Percentiles rank a stretch among this genome's conserved stretches.
Evolutionary conservation across 2,329 filamentous ascomycete genomes (phyloP).

Genomic region (Elsinoe ampelina): DNA sequence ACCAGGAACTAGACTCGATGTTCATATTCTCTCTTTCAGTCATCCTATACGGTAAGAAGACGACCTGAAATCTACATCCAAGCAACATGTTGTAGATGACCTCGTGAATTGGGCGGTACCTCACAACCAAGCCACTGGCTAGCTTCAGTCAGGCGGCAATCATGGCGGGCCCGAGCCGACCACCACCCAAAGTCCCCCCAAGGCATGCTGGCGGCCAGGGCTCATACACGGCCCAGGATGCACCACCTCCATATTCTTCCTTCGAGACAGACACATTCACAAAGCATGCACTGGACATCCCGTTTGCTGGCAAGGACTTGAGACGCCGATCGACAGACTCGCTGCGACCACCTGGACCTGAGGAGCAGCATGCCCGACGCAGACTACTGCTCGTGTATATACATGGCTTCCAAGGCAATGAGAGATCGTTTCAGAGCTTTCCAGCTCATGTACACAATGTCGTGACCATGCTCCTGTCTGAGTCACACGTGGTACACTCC

Average conservation of each 20-base stretch:
- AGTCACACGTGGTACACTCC: conserved; percentile 73
- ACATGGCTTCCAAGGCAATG: conserved; percentile 83
- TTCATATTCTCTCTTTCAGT: no score
- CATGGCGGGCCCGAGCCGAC: conserved; percentile 16
- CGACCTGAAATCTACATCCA: no score
- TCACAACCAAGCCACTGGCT: no score
- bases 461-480: conserved; percentile 55
- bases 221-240: conserved; percentile 12
- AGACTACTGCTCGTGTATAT: conserved; percentile 71
- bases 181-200: conserved; percentile 14
- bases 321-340: conserved; percentile 40
- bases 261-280: not conserved
- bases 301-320: conserved; percentile 27
- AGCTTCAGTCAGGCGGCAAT: not conserved
- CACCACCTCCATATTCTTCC: conserved; percentile 15
- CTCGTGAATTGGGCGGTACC: no score
- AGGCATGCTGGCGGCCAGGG: not conserved
- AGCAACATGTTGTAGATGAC: no score
- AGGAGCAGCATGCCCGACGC: conserved; percentile 31
- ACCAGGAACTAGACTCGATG: no score
- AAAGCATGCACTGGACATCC: conserved; percentile 17
- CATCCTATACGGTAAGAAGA: no score
- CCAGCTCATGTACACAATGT: conserved; percentile 77
- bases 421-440: conserved; percentile 79
- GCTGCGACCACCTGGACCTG: conserved; percentile 30